Evolutionary conservation across 2,329 filamentous ascomycete genomes (phyloP).

Genomic region (Rhynchosporium secalis): DNA sequence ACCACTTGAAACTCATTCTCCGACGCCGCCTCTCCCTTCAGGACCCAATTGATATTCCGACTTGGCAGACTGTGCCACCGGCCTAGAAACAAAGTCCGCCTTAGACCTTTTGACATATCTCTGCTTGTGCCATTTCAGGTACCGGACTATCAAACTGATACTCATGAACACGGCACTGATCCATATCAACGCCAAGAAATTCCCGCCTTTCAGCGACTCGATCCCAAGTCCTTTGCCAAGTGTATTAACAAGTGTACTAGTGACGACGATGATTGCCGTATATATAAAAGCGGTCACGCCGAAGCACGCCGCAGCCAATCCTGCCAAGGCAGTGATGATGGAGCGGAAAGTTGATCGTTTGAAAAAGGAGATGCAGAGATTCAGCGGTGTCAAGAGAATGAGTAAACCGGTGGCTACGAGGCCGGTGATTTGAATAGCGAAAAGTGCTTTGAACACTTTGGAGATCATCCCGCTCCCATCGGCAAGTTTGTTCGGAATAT

Average conservation of each 20-base stretch:
- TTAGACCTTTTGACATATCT: not conserved
- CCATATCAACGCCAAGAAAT: constrained; percentile 19
- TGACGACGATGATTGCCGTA: constrained; percentile 14
- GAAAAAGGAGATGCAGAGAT: constrained; percentile 18
- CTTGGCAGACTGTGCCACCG: not conserved
- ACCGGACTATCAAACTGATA: constrained; percentile 14
- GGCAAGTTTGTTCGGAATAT: constrained; percentile 24
- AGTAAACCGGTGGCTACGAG: constrained; percentile 21
- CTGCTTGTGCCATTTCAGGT: constrained; percentile 15
- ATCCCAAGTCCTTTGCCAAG: constrained; percentile 21
- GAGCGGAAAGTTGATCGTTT: constrained; percentile 7
- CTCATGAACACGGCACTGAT: constrained; percentile 22
- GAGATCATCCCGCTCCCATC: constrained; percentile 6
- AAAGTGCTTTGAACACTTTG: constrained; percentile 14
- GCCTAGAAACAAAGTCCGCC: not conserved
- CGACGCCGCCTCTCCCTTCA: too few species aligned
- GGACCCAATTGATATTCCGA: not conserved
- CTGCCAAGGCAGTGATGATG: constrained; percentile 4
- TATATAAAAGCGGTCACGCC: constrained; percentile 2
- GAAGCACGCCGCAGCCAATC: constrained; percentile 6
- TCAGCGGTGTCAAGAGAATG: constrained; percentile 22
- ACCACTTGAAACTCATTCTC: too few species aligned
- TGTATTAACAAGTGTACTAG: constrained; percentile 4
- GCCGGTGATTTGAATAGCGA: constrained; percentile 25
- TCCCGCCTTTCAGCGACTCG: constrained; percentile 12